phyloP scores from a whole-genome alignment of 208 protist species.

The Wallacemonas sp. region DNA sequence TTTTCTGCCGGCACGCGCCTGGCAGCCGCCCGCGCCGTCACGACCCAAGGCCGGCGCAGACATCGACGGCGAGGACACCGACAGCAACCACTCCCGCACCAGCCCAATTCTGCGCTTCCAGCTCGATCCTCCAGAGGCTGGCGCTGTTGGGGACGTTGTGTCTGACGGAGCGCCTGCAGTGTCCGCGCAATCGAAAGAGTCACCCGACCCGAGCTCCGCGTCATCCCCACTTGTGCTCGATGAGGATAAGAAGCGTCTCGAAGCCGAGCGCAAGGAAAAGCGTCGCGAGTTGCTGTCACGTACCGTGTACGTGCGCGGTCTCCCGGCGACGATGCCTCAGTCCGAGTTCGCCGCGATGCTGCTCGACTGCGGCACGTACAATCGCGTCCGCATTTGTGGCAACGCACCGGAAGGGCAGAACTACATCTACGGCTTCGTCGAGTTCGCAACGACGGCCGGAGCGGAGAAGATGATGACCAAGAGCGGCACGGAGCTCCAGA shows the following conservation, averaged over 20 bases:
- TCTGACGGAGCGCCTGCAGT: neutral
- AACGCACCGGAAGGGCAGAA: slow-evolving; percentile 43
- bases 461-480: slow-evolving; percentile 36
- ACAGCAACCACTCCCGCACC: neutral
- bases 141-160: neutral
- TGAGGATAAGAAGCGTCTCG: slow-evolving; percentile 1
- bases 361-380: slow-evolving; percentile 57
- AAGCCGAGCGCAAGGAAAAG: neutral
- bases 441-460: slow-evolving; percentile 38
- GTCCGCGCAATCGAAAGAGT: neutral
- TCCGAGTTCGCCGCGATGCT: slow-evolving; percentile 58
- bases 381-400: slow-evolving; percentile 64
- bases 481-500: slow-evolving; percentile 50
- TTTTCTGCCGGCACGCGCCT: neutral
- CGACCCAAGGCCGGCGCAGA: neutral
- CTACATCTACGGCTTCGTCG: slow-evolving; percentile 69
- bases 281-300: slow-evolving; percentile 34
- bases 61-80: neutral
- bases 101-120: neutral
- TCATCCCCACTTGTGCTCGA: no score
- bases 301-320: slow-evolving; percentile 57
- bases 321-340: slow-evolving; percentile 52
- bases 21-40: neutral
- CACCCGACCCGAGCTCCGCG: no score
- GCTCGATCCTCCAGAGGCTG: neutral